Percentiles rank a stretch among this genome's conserved stretches.
Conservation (phyloP, 768 basidiomycete species). For the Filobasidium wieringae region DNA sequence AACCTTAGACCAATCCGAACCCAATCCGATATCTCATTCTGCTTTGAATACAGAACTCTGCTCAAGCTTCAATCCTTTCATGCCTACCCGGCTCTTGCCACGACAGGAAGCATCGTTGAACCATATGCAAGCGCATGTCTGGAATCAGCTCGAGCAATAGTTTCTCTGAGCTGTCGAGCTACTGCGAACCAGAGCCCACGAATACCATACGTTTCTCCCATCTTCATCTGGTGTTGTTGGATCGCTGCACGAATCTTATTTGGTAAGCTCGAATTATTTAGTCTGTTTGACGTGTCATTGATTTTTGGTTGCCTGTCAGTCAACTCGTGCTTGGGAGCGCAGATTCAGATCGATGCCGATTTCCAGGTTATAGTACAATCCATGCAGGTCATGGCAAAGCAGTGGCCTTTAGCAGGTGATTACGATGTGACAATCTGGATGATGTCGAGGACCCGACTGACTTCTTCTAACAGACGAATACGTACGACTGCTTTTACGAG, state of each 20-base stretch:
- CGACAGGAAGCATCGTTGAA: slow-evolving; percentile 28
- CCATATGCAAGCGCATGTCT: slow-evolving; percentile 30
- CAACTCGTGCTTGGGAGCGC: slow-evolving; percentile 26
- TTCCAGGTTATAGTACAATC: slow-evolving; percentile 26
- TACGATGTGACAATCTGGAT: not conserved
- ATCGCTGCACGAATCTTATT: slow-evolving; percentile 33
- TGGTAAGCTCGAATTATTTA: slow-evolving; percentile 17
- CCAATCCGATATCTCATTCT: not conserved
- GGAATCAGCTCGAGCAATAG: slow-evolving; percentile 19
- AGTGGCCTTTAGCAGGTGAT: slow-evolving; percentile 34
- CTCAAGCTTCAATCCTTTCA: slow-evolving; percentile 35
- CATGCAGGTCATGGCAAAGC: slow-evolving; percentile 23
- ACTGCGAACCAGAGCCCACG: not conserved
- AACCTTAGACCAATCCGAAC: not conserved
- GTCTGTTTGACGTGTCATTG: not conserved
- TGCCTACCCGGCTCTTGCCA: slow-evolving; percentile 28
- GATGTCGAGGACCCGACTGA: not conserved
- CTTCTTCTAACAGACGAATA: slow-evolving; percentile 25
- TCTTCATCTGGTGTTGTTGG: slow-evolving; percentile 36
- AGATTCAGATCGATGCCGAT: slow-evolving; percentile 23
- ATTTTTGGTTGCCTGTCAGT: slow-evolving; percentile 13
- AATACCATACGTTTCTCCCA: slow-evolving; percentile 21
- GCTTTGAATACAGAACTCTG: slow-evolving; percentile 16
- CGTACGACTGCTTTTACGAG: slow-evolving; percentile 31
- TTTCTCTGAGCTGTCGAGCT: slow-evolving; percentile 10